Evolutionary conservation across 2,329 filamentous ascomycete genomes (phyloP).

Genomic region (Orbilia quercus): DNA sequence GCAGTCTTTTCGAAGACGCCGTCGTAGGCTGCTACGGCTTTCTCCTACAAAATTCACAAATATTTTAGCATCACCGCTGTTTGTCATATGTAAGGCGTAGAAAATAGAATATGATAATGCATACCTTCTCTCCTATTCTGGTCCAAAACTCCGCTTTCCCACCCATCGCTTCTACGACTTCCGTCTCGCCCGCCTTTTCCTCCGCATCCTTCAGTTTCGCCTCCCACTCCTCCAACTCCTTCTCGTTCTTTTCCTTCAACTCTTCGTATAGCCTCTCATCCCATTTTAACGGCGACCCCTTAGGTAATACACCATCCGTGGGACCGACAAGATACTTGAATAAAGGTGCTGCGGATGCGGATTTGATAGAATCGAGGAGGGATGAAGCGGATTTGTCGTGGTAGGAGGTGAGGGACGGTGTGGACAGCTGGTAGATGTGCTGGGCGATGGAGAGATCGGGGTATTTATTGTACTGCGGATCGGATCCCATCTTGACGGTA

Average conservation of each 20-base stretch:
- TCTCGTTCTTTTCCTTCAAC: constrained; percentile 80
- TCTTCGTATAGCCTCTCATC: constrained; percentile 87
- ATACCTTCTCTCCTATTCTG: constrained; percentile 92
- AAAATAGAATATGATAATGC: constrained; percentile 44
- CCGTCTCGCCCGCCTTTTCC: constrained; percentile 95
- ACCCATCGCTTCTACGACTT: constrained; percentile 89
- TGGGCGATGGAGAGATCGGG: constrained; percentile 83
- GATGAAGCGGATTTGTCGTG: constrained; percentile 79
- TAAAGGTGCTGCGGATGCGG: constrained; percentile 87
- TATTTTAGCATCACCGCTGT: not conserved
- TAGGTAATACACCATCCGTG: constrained; percentile 71
- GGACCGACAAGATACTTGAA: constrained; percentile 87
- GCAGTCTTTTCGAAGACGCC: constrained; percentile 96
- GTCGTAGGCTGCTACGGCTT: constrained; percentile 91
- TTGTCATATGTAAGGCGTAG: not conserved
- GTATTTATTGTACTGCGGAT: constrained; percentile 87
- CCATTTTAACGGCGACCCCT: constrained; percentile 81
- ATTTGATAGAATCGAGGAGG: constrained; percentile 82
- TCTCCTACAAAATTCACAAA: constrained; percentile 72
- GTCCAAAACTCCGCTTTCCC: constrained; percentile 98
- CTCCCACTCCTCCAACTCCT: constrained; percentile 79
- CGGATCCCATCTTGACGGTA: constrained; percentile 62
- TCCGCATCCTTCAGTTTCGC: constrained; percentile 93
- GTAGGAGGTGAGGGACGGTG: constrained; percentile 74
- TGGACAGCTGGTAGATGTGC: constrained; percentile 87